Percentiles rank a stretch among this genome's conserved stretches.
phyloP scores from a whole-genome alignment of 2,329 filamentous ascomycete genomes.

The Rachicladosporium sp. region DNA sequence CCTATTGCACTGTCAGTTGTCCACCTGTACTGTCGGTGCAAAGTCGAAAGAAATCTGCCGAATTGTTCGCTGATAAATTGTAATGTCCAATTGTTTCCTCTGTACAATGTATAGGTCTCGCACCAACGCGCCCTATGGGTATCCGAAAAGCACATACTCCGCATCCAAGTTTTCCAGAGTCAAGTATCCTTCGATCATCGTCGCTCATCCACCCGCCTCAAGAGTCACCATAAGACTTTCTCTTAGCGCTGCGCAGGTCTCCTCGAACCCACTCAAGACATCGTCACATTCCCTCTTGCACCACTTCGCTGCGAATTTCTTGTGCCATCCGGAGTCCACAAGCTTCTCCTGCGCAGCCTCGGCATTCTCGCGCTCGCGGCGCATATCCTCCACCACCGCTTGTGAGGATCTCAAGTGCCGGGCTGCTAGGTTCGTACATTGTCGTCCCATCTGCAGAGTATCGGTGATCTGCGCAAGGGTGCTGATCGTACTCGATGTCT shows the following conservation, averaged over 20 bases:
- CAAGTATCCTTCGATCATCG: no score
- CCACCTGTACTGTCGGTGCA: no score
- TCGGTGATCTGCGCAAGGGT: constrained; percentile 80
- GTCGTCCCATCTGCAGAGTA: constrained; percentile 84
- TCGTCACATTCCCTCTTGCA: constrained; percentile 75
- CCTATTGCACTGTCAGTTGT: no score
- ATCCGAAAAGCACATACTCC: no score
- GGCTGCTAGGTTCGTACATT: constrained; percentile 71
- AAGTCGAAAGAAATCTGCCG: no score
- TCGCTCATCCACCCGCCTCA: not conserved
- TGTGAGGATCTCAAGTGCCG: constrained; percentile 68
- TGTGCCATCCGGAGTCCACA: constrained; percentile 64
- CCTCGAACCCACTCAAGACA: constrained; percentile 84
- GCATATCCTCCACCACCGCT: constrained; percentile 76
- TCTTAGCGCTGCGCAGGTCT: constrained; percentile 76
- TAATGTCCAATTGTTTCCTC: no score
- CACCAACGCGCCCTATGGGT: no score
- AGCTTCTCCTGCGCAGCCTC: constrained; percentile 79
- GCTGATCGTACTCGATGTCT: constrained; percentile 58
- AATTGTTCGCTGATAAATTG: no score
- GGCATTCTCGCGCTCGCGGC: constrained; percentile 65
- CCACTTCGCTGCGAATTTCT: constrained; percentile 61
- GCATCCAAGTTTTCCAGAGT: no score
- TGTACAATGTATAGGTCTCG: no score
- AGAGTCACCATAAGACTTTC: constrained; percentile 8